phyloP scores from a whole-genome alignment of 140 eudicot species.

The Bidens hawaiensis region DNA sequence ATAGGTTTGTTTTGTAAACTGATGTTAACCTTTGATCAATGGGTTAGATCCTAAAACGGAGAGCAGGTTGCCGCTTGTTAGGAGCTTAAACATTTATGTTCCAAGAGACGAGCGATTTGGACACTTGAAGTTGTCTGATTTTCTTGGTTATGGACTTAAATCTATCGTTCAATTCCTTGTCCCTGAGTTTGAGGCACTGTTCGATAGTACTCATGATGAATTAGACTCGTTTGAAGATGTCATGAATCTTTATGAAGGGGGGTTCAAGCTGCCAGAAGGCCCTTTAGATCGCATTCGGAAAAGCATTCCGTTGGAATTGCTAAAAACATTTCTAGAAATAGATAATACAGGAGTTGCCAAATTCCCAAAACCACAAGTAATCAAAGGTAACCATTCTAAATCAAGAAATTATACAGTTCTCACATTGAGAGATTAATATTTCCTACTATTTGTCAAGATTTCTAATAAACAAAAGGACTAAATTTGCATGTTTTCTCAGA shows the following conservation, averaged over 20 bases:
- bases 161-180: slow-evolving; percentile 38
- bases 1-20: background rate
- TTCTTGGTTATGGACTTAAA: slow-evolving; percentile 48
- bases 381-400: slow-evolving; percentile 52
- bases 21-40: background rate
- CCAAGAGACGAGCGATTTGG: slow-evolving; percentile 68
- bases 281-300: slow-evolving; percentile 18
- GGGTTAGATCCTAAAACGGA: slow-evolving; percentile 47
- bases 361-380: slow-evolving; percentile 45
- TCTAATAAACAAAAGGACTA: background rate
- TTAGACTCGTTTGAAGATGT: slow-evolving; percentile 53
- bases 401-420: background rate
- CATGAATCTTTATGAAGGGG: slow-evolving; percentile 44
- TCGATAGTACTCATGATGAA: slow-evolving; percentile 37
- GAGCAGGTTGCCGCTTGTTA: slow-evolving; percentile 42
- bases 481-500: background rate
- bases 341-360: slow-evolving; percentile 50
- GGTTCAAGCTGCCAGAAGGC: slow-evolving; percentile 44
- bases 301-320: slow-evolving; percentile 38
- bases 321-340: slow-evolving; percentile 37
- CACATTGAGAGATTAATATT: too few relatives aligned
- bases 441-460: background rate
- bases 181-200: slow-evolving; percentile 35
- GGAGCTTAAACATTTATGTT: slow-evolving; percentile 40
- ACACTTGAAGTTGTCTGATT: slow-evolving; percentile 59